These are phyloP conservation scores for Thelonectria olida DNA, from an alignment of 2,329 filamentous ascomycete species.

Conservation along the genomic window DNA sequence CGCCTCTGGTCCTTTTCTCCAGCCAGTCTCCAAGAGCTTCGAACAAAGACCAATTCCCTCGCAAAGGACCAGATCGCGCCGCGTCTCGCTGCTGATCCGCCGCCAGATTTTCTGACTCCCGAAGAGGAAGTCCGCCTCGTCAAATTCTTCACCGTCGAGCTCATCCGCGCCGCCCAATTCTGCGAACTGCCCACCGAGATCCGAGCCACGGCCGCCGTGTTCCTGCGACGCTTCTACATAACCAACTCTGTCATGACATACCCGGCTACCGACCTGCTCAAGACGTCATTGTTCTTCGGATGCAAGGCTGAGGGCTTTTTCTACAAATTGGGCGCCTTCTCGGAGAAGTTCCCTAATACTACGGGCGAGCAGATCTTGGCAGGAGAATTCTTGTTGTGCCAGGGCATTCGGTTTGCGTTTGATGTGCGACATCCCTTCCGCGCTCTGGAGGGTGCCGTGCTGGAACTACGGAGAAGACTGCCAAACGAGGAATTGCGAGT, in stretches of 20 bases:
- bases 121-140: constrained; percentile 86
- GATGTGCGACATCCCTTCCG: constrained; percentile 92
- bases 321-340: constrained; percentile 71
- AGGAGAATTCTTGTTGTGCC: constrained; percentile 91
- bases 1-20: constrained; percentile 92
- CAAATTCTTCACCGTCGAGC: constrained; percentile 75
- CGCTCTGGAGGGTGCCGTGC: constrained; percentile 83
- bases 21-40: constrained; percentile 74
- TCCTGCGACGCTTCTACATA: constrained; percentile 93
- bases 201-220: constrained; percentile 80
- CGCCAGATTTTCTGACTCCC: constrained; percentile 82
- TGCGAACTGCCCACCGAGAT: constrained; percentile 61
- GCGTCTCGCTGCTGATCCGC: constrained; percentile 62
- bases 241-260: constrained; percentile 98
- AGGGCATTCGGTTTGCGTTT: constrained; percentile 92
- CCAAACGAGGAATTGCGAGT: constrained; percentile 66
- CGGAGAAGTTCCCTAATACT: constrained; percentile 73
- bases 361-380: constrained; percentile 85
- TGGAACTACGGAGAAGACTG: constrained; percentile 79
- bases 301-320: constrained; percentile 92
- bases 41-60: constrained; percentile 80
- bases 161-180: constrained; percentile 65
- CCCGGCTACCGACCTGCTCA: constrained; percentile 86
- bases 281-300: constrained; percentile 90
- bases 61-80: constrained; percentile 71